A percentile compares a stretch with the other conserved stretches of the same genome.
Conservation (phyloP, 2,329 filamentous ascomycete species). For the Penicillium glabrum region DNA sequence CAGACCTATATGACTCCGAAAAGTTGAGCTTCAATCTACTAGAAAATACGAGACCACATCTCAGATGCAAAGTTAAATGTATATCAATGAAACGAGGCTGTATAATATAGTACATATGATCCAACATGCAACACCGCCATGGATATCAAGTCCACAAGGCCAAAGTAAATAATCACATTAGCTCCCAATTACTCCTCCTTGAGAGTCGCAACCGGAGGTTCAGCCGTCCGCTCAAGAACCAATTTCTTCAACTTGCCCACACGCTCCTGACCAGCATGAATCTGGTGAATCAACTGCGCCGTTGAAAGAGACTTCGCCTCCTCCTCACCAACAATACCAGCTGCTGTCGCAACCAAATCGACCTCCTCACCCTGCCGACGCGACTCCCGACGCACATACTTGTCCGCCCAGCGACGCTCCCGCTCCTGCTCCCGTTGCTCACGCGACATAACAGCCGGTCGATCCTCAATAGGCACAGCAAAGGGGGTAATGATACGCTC, state of each 20-base stretch:
- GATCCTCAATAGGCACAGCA: slow-evolving; percentile 33
- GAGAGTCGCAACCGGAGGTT: not conserved
- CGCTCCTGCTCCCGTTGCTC: slow-evolving; percentile 36
- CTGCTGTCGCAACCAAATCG: slow-evolving; percentile 26
- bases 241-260: slow-evolving; percentile 25
- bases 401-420: slow-evolving; percentile 30
- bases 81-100: slow-evolving; percentile 7
- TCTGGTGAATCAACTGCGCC: slow-evolving; percentile 28
- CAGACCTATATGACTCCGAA: not conserved
- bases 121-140: slow-evolving; percentile 15
- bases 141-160: slow-evolving; percentile 10
- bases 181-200: not conserved
- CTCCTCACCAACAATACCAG: slow-evolving; percentile 20
- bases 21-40: not conserved
- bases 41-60: not conserved
- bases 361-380: slow-evolving; percentile 20
- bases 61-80: slow-evolving; percentile 2
- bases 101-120: slow-evolving; percentile 24
- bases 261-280: slow-evolving; percentile 20
- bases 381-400: slow-evolving; percentile 32
- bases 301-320: slow-evolving; percentile 8
- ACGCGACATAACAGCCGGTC: slow-evolving; percentile 36
- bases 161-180: not conserved
- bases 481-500: slow-evolving; percentile 45
- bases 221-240: slow-evolving; percentile 25